phyloP scores from a whole-genome alignment of 75 land plant genomes.

The Azolla pinnata region DNA sequence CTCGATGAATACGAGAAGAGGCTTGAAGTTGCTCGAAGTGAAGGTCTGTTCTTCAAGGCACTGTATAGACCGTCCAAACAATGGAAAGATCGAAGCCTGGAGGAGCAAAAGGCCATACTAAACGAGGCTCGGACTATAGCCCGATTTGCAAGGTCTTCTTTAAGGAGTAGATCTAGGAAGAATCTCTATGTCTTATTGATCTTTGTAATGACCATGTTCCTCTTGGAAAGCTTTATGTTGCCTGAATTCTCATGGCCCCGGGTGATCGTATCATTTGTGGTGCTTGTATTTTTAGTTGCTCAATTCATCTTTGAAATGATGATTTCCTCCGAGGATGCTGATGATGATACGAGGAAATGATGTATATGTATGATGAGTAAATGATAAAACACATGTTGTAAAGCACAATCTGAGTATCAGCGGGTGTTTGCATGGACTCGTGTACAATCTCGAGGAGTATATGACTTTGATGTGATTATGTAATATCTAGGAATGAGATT shows the following conservation, averaged over 20 bases:
- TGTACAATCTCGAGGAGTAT: too few relatives aligned
- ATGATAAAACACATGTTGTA: too few relatives aligned
- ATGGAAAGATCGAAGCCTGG: conserved; percentile 18
- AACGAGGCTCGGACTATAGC: conserved; percentile 42
- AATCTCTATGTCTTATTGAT: conserved; percentile 54
- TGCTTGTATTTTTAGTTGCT: conserved; percentile 41
- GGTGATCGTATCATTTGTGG: conserved; percentile 37
- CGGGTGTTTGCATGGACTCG: too few relatives aligned
- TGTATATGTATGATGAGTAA: too few relatives aligned
- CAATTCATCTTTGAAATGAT: conserved; percentile 62
- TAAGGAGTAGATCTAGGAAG: conserved; percentile 43
- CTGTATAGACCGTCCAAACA: conserved; percentile 29
- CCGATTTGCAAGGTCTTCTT: conserved; percentile 31
- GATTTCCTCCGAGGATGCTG: conserved; percentile 30
- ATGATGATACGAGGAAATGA: too few relatives aligned
- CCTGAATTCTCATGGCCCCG: conserved; percentile 46
- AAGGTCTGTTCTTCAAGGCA: conserved; percentile 83
- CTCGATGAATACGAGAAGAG: conserved; percentile 63
- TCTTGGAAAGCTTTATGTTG: conserved; percentile 34
- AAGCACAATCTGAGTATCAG: too few relatives aligned
- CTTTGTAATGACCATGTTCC: conserved; percentile 32
- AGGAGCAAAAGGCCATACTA: conserved; percentile 25
- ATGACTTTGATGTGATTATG: too few relatives aligned
- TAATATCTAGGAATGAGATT: too few relatives aligned
- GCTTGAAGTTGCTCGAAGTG: conserved; percentile 48